Conservation (phyloP, 495 filamentous ascomycete genomes). For the Cairneyella variabilis region DNA sequence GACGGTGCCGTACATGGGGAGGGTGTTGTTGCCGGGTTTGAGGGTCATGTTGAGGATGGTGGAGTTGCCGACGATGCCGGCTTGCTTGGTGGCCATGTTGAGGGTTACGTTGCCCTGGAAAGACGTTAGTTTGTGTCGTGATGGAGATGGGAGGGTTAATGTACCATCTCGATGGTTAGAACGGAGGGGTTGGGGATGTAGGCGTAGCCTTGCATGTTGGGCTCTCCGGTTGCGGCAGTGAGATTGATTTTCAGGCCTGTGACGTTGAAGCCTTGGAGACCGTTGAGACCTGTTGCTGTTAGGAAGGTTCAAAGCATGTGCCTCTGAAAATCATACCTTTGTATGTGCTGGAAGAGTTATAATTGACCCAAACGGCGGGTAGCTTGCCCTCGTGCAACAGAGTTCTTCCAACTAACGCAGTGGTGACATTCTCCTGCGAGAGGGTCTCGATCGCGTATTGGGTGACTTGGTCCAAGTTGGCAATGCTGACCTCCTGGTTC, state of each 20-base stretch:
- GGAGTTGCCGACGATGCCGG: constrained; percentile 24
- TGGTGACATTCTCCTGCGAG: constrained; percentile 48
- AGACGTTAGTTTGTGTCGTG: constrained; percentile 1
- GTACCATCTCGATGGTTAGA: constrained; percentile 8
- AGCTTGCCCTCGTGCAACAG: constrained; percentile 47
- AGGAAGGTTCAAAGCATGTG: neutral
- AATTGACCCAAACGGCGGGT: constrained; percentile 46
- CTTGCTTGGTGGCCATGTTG: constrained; percentile 28
- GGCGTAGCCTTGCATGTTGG: constrained; percentile 62
- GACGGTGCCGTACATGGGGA: constrained; percentile 29
- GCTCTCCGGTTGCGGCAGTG: constrained; percentile 34
- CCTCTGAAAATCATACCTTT: constrained; percentile 40
- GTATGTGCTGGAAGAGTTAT: constrained; percentile 52
- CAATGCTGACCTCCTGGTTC: constrained; percentile 39
- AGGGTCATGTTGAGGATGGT: constrained; percentile 34
- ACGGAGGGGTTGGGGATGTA: constrained; percentile 59
- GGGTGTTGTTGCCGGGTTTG: constrained; percentile 37
- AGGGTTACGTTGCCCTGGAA: constrained; percentile 35
- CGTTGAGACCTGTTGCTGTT: constrained; percentile 46
- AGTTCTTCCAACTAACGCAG: constrained; percentile 58
- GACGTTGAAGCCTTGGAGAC: constrained; percentile 31
- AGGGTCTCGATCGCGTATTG: constrained; percentile 53
- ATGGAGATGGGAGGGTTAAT: neutral
- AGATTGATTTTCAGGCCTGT: constrained; percentile 49
- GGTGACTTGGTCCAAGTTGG: constrained; percentile 50